These are phyloP conservation scores for Hyparrhenia diplandra DNA, from an alignment of 176 grass and related monocot genomes.

Conservation along the genomic window DNA sequence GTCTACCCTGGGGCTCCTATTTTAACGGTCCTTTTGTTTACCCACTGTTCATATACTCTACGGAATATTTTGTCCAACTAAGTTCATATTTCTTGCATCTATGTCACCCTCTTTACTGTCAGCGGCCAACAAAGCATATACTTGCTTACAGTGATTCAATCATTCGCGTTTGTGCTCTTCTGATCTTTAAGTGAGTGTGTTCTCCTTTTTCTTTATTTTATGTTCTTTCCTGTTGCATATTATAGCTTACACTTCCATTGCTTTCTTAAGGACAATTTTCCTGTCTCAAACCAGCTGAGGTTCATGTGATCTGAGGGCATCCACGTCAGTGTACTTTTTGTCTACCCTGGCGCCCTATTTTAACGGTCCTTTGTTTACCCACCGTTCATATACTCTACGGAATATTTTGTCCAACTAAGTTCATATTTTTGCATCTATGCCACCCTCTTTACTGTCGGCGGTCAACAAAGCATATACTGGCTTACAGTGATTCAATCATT, in stretches of 20 bases:
- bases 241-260: not conserved
- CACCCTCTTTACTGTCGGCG: not conserved
- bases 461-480: not conserved
- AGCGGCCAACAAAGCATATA: not conserved
- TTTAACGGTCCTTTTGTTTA: too few relatives aligned
- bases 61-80: not conserved
- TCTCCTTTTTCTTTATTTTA: not conserved
- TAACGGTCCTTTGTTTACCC: too few relatives aligned
- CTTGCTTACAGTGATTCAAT: not conserved
- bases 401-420: not conserved
- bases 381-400: not conserved
- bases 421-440: not conserved
- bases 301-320: not conserved
- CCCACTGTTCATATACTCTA: not conserved
- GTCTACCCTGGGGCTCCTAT: not conserved
- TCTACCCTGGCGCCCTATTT: not conserved
- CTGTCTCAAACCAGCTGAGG: not conserved
- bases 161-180: not conserved
- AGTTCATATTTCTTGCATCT: not conserved
- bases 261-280: not conserved
- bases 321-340: not conserved
- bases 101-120: not conserved
- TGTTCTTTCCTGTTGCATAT: not conserved
- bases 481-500: not conserved
- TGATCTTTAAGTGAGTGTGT: not conserved